Conservation (phyloP, 305 asterid species). For the Fraxinus paxiana region DNA sequence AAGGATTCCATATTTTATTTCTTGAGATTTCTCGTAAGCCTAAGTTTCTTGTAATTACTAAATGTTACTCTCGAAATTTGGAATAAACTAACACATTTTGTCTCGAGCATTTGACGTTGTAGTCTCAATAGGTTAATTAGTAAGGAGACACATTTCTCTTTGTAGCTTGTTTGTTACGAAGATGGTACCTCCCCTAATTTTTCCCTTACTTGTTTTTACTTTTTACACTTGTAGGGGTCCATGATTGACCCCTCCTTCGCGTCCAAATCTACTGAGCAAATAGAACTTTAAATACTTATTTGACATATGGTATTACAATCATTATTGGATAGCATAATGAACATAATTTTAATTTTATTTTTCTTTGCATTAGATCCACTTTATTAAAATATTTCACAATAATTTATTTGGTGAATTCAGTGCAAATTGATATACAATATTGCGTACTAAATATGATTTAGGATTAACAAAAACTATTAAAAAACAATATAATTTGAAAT, state of each 20-base stretch:
- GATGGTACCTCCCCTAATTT: neutral
- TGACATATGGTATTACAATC: neutral
- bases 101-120: neutral
- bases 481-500: no score
- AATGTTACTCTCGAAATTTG: neutral
- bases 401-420: neutral
- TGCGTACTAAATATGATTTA: neutral
- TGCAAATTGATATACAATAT: neutral
- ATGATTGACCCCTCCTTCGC: neutral
- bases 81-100: neutral
- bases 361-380: neutral
- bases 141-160: neutral
- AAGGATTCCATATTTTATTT: neutral
- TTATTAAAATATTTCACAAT: no score
- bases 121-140: neutral
- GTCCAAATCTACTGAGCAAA: neutral
- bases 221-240: neutral
- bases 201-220: neutral
- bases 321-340: neutral
- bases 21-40: neutral
- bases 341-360: neutral
- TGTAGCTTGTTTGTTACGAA: neutral
- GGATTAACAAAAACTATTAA: no score
- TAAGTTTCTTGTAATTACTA: neutral
- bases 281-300: neutral